Evolutionary conservation across 2,329 filamentous ascomycete genomes (phyloP), one percentile per base, ranked within the genome.

Genomic region (Lasiodiplodia sp.): DNA sequence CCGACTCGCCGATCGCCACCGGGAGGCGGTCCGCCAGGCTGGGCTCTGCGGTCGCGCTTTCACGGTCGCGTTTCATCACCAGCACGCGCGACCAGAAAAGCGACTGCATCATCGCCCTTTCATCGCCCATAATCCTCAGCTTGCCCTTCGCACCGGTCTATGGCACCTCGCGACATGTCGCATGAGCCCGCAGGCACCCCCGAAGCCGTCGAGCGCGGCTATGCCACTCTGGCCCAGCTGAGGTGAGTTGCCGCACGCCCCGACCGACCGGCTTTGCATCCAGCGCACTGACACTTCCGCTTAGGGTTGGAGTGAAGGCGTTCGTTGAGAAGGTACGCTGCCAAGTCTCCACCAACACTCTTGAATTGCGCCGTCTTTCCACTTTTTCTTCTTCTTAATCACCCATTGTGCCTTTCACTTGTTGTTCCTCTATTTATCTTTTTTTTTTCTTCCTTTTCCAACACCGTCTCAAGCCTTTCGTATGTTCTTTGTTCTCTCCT

Each of bases 151-250:
- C 23, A n/a, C n/a, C 34, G 5, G 18, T 23, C 51, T 66, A 89
- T 89, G 87, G 87, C 83, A 72, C 84, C 83, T 73, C 82, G 84
- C 71, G 86, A 88, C 78, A 82, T 80, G 71, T 83, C 84, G 47
- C 80, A 84, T 69, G 86, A 88, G 76, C 82, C 81, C 69, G 80
- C 79, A 57, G 84, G 82, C 74, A 88, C 86, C 51, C 87, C 87
- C 55, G 85, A 86, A 71, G 86, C 87, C 66, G 84, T 88, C 38
- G 88, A 95, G 79, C 96, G 91, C 78, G 91, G 94, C 68, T 90
- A 90, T 77, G 94, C 94, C 73, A 97, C 94, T 44, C 84, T 96
- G 71, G 91, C 93, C 74, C 95, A 94, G 37, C 86, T 98, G 73
- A 88, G 88, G 91, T 92, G 85, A 75, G 88, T 82, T 73, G 71